Evolutionary conservation across 148 eudicot species (phyloP), one percentile per base, ranked within the genome.

Genomic region (Cornus suecica): DNA sequence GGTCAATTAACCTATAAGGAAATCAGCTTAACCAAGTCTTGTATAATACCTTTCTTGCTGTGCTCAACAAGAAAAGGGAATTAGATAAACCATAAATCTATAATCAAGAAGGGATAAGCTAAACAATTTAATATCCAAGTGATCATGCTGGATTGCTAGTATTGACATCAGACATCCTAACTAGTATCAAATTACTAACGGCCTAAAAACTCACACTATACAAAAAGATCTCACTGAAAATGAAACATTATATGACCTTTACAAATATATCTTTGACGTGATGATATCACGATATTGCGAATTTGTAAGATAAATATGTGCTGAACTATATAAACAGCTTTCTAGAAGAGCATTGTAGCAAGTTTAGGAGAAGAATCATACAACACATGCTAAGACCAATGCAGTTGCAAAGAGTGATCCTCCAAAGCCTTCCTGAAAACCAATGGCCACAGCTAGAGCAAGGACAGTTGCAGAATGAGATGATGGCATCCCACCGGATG

Each of bases 401-500:
- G 97, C 82, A 68, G 83, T 84, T 51, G 98, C 97, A 84, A 96
- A 96, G 24, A 80, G 28, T 51, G 98, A 88, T 79, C 90, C 89
- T 72, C 94, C 95, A 67, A 88, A 70, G 45, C 99, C 93, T 66
- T 96, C 98, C 1, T 84, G 91, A 60, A 88, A 84, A 56, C 99
- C 99, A 65, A 96, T 79, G 23, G 89, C 97, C 25, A 83, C 86
- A 65, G 98, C 94, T 71, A 96, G 90, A 84, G 98, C 98, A 64
- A 90, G 81, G 66, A 96, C 99, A 20, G 99, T 93, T 68, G 99
- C 93, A 25, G 99, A 90, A 84, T 96, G 99, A 66, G 99, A 96
- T 45, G 99, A 96, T 24, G 99, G 99, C 99, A 96, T 96, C 26
- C 99, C 99, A 73, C 99, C 99, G 42, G 99, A 96, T 75, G 86